phyloP scores from a whole-genome alignment of 805 yeast genomes.

The Saccharomycopsis fibuligera region DNA sequence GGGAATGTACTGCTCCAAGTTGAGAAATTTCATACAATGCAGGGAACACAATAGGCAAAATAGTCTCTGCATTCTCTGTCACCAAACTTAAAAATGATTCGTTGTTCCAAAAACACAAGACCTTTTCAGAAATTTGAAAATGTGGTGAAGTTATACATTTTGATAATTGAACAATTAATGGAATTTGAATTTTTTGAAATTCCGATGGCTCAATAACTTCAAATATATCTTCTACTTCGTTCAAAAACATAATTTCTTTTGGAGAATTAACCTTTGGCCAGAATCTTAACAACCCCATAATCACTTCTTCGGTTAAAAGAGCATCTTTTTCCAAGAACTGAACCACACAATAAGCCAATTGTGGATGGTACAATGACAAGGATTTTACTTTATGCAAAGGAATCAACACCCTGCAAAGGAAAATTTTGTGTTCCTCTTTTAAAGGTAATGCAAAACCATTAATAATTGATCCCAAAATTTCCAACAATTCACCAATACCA shows the following conservation, averaged over 20 bases:
- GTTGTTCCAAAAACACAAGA: slow-evolving; percentile 88
- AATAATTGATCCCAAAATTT: slow-evolving; percentile 91
- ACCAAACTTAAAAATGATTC: slow-evolving; percentile 87
- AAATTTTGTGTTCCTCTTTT: slow-evolving; percentile 94
- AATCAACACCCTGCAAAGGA: slow-evolving; percentile 74
- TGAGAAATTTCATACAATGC: slow-evolving; percentile 78
- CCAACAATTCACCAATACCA: slow-evolving; percentile 91
- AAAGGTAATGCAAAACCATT: slow-evolving; percentile 97
- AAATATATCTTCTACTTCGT: slow-evolving; percentile 93
- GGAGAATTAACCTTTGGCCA: slow-evolving; percentile 97
- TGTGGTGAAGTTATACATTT: slow-evolving; percentile 92
- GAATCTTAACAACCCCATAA: slow-evolving; percentile 83
- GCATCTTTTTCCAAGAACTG: slow-evolving; percentile 97
- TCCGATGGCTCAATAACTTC: slow-evolving; percentile 94
- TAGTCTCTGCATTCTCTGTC: slow-evolving; percentile 87
- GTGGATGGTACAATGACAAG: slow-evolving; percentile 89
- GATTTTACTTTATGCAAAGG: slow-evolving; percentile 92
- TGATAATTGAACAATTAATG: slow-evolving; percentile 87
- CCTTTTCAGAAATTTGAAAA: slow-evolving; percentile 96
- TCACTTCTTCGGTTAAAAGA: slow-evolving; percentile 86
- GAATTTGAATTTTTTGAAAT: slow-evolving; percentile 85
- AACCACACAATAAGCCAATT: slow-evolving; percentile 92
- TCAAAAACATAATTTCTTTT: slow-evolving; percentile 91
- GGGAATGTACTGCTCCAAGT: slow-evolving; percentile 5
- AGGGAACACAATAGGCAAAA: slow-evolving; percentile 86